Evolutionary conservation across 176 grass and related monocot species (phyloP).

Genomic region (Aegilops umbellulata): DNA sequence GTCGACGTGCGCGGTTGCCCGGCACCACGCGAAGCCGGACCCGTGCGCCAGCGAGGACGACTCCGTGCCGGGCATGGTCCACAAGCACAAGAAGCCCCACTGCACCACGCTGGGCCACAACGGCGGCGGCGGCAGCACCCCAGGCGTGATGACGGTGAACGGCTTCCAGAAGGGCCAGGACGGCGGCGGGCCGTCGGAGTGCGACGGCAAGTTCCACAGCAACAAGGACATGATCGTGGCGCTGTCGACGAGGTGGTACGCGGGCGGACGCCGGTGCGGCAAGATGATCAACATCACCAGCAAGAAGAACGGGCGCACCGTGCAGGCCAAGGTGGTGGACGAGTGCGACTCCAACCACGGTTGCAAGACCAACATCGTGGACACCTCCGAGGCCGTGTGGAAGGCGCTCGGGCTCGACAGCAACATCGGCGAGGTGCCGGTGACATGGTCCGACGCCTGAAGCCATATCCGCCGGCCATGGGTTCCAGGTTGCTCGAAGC

Average conservation of each 20-base stretch:
- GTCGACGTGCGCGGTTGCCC: background rate
- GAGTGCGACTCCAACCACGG: constrained; percentile 24
- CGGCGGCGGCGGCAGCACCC: background rate
- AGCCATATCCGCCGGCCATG: background rate
- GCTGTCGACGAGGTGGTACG: constrained; percentile 26
- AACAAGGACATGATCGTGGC: constrained; percentile 40
- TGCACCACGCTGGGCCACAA: background rate
- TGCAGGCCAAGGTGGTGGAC: constrained; percentile 31
- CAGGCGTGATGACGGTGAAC: constrained; percentile 41
- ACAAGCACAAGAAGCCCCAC: background rate
- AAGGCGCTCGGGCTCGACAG: background rate
- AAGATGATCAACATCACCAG: constrained; percentile 28
- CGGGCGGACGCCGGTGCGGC: constrained; percentile 28
- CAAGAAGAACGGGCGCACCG: background rate
- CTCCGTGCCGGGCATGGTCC: background rate
- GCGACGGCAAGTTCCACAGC: constrained; percentile 38
- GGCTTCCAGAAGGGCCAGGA: constrained; percentile 10
- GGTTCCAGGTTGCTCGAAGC: background rate
- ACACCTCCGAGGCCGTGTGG: constrained; percentile 45
- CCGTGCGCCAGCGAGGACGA: background rate
- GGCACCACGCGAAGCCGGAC: background rate
- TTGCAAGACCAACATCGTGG: constrained; percentile 33
- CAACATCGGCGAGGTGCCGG: background rate
- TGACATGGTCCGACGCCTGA: background rate
- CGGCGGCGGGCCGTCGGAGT: constrained; percentile 31